Evolutionary conservation across 768 basidiomycete species (phyloP).

Genomic region (Sarcodon aspratus): DNA sequence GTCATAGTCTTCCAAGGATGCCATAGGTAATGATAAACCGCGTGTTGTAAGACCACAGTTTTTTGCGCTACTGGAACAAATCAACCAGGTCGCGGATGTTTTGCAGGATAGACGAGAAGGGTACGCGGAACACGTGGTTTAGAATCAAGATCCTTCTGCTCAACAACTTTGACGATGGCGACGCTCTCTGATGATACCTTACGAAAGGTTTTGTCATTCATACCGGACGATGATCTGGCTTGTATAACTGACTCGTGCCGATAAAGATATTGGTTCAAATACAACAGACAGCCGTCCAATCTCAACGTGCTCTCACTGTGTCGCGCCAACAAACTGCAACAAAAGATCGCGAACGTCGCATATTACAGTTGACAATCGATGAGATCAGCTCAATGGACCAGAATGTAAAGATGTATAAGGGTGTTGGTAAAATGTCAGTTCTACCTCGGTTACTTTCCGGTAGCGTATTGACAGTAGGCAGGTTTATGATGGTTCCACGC

Average conservation of each 20-base stretch:
- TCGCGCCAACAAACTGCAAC: constrained; percentile 63
- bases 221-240: neutral
- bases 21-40: constrained; percentile 23
- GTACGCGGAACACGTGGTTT: neutral
- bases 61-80: no score
- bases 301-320: constrained; percentile 66
- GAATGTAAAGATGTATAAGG: constrained; percentile 80
- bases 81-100: no score
- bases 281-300: constrained; percentile 81
- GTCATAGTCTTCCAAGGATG: constrained; percentile 68
- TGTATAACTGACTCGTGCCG: neutral
- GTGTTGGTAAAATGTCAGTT: constrained; percentile 89
- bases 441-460: neutral
- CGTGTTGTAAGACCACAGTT: no score
- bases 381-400: constrained; percentile 66
- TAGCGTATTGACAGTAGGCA: constrained; percentile 16
- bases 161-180: constrained; percentile 12
- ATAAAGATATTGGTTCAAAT: constrained; percentile 84
- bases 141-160: neutral
- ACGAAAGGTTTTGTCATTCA: constrained; percentile 41
- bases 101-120: neutral
- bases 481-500: constrained; percentile 87
- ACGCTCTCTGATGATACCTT: constrained; percentile 60
- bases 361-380: constrained; percentile 79
- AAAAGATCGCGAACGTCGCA: constrained; percentile 85